Conservation (phyloP, 345 rosid genomes). For the Gossypium stocksii region DNA sequence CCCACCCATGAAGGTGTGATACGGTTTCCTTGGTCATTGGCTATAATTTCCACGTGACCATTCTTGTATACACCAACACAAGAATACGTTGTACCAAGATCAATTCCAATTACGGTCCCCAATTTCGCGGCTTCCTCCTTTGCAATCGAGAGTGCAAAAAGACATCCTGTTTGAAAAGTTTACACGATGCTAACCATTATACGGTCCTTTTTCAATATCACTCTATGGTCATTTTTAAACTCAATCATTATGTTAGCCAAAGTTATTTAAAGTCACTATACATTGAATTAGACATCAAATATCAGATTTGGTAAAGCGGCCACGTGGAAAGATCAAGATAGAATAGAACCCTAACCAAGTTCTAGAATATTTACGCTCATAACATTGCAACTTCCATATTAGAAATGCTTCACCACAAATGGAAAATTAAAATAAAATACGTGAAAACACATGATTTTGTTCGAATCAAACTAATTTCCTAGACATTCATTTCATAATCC, state of each 20-base stretch:
- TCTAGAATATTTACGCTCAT: not conserved
- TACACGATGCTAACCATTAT: not conserved
- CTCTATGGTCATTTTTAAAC: not conserved
- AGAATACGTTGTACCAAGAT: constrained; percentile 92
- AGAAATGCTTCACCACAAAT: not conserved
- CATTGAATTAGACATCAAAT: not conserved
- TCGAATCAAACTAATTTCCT: not conserved
- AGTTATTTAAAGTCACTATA: not conserved
- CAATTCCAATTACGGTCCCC: constrained; percentile 94
- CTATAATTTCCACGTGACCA: constrained; percentile 95
- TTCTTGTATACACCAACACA: constrained; percentile 98
- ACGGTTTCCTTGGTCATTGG: constrained; percentile 98
- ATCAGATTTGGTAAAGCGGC: not conserved
- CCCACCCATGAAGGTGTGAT: constrained; percentile 98
- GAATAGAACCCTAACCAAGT: not conserved
- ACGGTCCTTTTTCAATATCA: not conserved
- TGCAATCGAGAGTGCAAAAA: constrained; percentile 54
- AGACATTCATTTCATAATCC: not conserved
- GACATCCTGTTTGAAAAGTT: constrained; percentile 35
- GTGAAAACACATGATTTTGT: not conserved
- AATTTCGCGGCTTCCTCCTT: constrained; percentile 70
- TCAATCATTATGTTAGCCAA: not conserved
- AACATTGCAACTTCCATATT: not conserved
- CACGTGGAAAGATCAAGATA: not conserved
- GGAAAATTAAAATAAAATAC: not conserved